Conservation (phyloP, 1,284 basidiomycete species). For the Ceratobasidium theobromae region DNA sequence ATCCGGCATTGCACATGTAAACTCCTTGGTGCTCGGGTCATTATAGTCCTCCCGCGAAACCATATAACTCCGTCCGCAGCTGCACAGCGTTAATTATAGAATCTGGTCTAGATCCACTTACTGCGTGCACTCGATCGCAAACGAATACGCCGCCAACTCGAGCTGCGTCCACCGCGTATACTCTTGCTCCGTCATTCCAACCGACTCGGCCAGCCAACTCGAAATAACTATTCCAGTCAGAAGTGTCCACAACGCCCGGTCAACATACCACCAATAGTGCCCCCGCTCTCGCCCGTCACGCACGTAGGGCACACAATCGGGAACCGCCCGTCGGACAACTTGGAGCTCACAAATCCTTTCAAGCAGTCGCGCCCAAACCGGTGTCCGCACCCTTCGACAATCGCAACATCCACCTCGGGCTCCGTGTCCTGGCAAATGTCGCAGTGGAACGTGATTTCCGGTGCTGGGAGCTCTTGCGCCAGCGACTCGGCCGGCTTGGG, state of each 20-base stretch:
- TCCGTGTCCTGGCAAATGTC: slow-evolving; percentile 58
- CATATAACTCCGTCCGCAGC: slow-evolving; percentile 21
- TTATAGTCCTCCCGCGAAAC: slow-evolving; percentile 27
- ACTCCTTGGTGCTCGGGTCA: slow-evolving; percentile 20
- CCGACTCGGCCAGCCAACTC: slow-evolving; percentile 42
- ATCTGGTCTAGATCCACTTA: slow-evolving; percentile 39
- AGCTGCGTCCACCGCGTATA: slow-evolving; percentile 55
- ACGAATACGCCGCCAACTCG: slow-evolving; percentile 55
- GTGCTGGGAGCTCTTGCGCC: not conserved
- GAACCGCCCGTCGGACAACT: slow-evolving; percentile 56
- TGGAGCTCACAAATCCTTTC: slow-evolving; percentile 48
- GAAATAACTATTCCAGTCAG: slow-evolving; percentile 1
- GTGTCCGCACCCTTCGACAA: slow-evolving; percentile 54
- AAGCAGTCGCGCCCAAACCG: slow-evolving; percentile 59
- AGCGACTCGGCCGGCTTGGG: not conserved
- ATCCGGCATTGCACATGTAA: slow-evolving; percentile 33
- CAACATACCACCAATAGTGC: slow-evolving; percentile 49
- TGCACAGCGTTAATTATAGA: not conserved
- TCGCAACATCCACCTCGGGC: slow-evolving; percentile 51
- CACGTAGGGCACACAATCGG: slow-evolving; percentile 65
- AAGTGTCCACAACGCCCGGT: no score
- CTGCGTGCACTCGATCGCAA: slow-evolving; percentile 56
- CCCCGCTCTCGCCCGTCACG: slow-evolving; percentile 11
- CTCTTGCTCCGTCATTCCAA: slow-evolving; percentile 54
- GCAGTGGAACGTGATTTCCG: slow-evolving; percentile 51